Evolutionary conservation across 306 rosid species (phyloP).

Genomic region (Trifolium repens): DNA sequence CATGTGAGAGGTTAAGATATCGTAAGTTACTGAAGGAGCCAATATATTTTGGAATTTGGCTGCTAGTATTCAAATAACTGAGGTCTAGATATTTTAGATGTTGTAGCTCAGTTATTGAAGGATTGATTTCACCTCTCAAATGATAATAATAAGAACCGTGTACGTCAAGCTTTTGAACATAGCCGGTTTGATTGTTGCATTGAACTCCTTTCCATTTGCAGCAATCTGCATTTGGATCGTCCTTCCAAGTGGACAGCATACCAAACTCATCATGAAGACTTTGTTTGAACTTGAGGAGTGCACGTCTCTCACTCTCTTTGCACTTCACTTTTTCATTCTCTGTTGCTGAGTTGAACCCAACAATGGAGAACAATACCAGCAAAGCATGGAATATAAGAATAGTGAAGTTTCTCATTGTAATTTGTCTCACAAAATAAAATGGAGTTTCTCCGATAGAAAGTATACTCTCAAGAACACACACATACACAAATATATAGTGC

Average conservation of each 20-base stretch:
- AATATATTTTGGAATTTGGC: too few species aligned
- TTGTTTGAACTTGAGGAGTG: conserved; percentile 16
- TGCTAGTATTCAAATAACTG: too few species aligned
- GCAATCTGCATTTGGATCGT: too few species aligned
- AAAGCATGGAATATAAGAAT: not conserved
- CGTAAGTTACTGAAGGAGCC: too few species aligned
- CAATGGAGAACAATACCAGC: not conserved
- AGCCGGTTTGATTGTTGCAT: conserved; percentile 26
- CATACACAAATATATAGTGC: not conserved
- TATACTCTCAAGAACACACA: not conserved
- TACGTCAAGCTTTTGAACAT: not conserved
- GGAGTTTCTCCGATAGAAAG: not conserved
- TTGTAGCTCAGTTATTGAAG: conserved; percentile 2
- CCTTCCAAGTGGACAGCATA: not conserved
- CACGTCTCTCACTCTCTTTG: not conserved
- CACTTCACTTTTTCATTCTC: not conserved
- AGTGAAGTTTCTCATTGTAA: not conserved
- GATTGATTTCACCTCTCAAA: not conserved
- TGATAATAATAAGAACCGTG: too few species aligned
- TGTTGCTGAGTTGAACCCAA: not conserved
- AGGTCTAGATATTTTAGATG: not conserved
- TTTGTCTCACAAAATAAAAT: not conserved
- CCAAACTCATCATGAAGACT: not conserved
- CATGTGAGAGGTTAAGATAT: too few species aligned
- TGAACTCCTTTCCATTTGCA: not conserved